These are phyloP conservation scores for Neofusicoccum ribis DNA, from an alignment of 2,329 filamentous ascomycete genomes.

Conservation along the genomic window DNA sequence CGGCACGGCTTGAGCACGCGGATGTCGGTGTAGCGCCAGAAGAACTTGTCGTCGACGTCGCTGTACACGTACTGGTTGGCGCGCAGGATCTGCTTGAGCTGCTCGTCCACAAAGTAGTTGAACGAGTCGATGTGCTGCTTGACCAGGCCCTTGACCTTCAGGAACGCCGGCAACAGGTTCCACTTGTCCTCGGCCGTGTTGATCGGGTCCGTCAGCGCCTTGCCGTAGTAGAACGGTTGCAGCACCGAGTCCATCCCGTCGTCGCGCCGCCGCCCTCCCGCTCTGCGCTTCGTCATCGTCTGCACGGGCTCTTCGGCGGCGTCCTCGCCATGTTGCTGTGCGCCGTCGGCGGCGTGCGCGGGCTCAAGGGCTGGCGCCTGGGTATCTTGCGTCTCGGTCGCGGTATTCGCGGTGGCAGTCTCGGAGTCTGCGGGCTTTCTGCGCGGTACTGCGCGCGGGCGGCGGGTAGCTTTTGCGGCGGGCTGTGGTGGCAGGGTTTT, in stretches of 20 bases:
- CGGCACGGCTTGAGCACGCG: slow-evolving; percentile 80
- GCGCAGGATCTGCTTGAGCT: slow-evolving; percentile 94
- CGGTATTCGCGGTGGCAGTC: background rate
- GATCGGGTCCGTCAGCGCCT: slow-evolving; percentile 67
- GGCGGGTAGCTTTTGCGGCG: slow-evolving; percentile 17
- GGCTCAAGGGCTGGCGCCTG: background rate
- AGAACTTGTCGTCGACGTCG: slow-evolving; percentile 90
- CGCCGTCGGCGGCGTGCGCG: background rate
- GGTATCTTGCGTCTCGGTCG: slow-evolving; percentile 1
- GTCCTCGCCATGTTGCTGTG: background rate
- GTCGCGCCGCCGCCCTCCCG: slow-evolving; percentile 32
- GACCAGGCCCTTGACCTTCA: slow-evolving; percentile 94
- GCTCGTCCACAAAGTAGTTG: slow-evolving; percentile 96
- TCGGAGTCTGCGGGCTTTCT: slow-evolving; percentile 4
- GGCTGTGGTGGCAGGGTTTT: background rate
- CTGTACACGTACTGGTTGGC: slow-evolving; percentile 86
- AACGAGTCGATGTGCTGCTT: slow-evolving; percentile 99
- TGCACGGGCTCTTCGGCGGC: background rate
- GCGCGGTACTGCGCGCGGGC: slow-evolving; percentile 16
- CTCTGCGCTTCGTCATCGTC: slow-evolving; percentile 10
- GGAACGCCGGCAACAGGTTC: slow-evolving; percentile 93
- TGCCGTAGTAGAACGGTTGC: slow-evolving; percentile 69
- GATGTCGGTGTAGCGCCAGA: slow-evolving; percentile 88
- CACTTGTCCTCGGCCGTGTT: slow-evolving; percentile 84
- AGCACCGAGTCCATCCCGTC: slow-evolving; percentile 64